Base-by-base conservation (phyloP, 2,329 filamentous ascomycete species). In the Talaromyces piceae region DNA sequence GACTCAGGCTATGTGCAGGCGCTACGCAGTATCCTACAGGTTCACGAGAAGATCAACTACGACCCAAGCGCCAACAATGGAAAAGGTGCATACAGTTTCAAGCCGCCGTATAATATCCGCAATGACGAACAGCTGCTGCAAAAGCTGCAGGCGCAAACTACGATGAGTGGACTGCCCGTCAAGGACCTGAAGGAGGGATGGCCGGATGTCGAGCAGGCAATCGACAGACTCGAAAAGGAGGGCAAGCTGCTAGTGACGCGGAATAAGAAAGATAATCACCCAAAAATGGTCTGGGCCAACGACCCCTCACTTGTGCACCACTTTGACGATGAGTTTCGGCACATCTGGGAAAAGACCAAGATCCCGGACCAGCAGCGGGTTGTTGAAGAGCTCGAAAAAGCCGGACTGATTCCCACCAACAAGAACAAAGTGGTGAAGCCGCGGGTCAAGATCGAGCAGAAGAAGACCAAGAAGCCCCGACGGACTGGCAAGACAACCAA, bases 111-210 rank as follows among this genome's bases (percentile, higher is more conserved):
- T 66, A 84, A 87, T 55, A 91, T 98, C 54, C 84, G 82, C 60
- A 84, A 82, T 62, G 82, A 84, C 53, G 83, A 86, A 33, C 83
- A 90, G 60, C 80, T 98, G 50, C 81, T 95, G 50, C 81, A 80
- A 50, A 86, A 88, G 64, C 80, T 98, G 27, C 90, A 95, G 70
- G 77, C 79, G 49, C 90, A 91, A 70, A 82, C 81, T 48, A 90
- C 90, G 53, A 87, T 88, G 1, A 83, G 86, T 57, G 89, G 88
- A 11, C 81, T 97, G 50, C 79, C 78, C 31, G 88, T 97, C 56
- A 90, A 89, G 67, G 90, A 96, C 61, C 79, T 98, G 55, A 95
- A 95, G 71, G 93, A 98, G 66, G 93, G 93, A 56, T 98, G 93
- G 93, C 83, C 86, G 22, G 84, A 86, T 61, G 94, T 89, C 63